Evolutionary conservation across 352 stramenopile genomes (phyloP), one percentile per base, ranked within the genome.

Genomic region (Albugo laibachii): DNA sequence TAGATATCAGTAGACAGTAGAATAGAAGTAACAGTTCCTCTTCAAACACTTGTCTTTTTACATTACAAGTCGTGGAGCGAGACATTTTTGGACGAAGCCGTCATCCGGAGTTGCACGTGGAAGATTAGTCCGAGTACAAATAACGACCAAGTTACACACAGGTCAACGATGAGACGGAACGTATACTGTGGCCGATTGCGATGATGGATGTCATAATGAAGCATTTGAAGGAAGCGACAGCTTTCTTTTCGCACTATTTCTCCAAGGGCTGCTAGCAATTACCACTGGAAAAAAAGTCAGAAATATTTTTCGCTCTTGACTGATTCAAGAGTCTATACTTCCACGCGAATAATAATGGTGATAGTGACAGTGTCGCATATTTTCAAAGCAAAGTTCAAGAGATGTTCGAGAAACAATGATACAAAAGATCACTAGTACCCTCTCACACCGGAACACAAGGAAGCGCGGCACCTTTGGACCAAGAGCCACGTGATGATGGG

Each of bases 261-360:
- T 56, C 58, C n/a, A 15, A 45, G 10, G 49, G 53, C 0, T 61
- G 56, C 37, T 65, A 53, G 57, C 54, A 61, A 16, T 31, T 62
- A n/a, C 36, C 54, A 1, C 13, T 58, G 0, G 50, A 57, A 36
- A 39, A 4, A 43, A 56, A 48, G 0, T 55, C 56, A 20, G 41
- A 46, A 14, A 36, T 56, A 31, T 13, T 58, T 50, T 18, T 49
- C 54, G 1, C 60, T 61, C 15, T 31, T 53, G 11, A 64, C 49
- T 1, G 54, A 53, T 21, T 38, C 53, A 1, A 53, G 36, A 4
- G 53, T 61, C 11, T 55, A 61, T 27, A 64, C 54, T 0, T 45
- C 45, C 15, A 55, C 46, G 0, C 27, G 45, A 0, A 50, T 65
- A 8, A 41, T 47, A 0, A 56, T 55, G 55, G 55, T 2, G 53